Evolutionary conservation across 805 yeast genomes (phyloP).

Genomic region (Wickerhamiella brachini): DNA sequence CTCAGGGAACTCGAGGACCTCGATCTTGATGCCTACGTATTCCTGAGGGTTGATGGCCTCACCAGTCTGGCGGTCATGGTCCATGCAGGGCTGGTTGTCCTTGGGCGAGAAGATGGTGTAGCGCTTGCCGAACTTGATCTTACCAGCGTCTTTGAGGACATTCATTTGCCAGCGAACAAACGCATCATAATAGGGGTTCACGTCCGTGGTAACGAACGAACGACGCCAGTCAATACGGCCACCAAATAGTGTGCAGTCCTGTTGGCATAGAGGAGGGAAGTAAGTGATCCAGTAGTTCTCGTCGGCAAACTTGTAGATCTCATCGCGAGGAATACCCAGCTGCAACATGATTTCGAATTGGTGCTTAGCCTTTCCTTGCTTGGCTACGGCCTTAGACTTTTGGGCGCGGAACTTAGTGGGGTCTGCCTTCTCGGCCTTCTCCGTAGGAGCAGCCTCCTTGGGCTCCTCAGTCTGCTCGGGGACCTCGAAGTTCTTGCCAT

Average conservation of each 20-base stretch:
- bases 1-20: conserved; percentile 22
- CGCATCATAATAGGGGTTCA: conserved; percentile 87
- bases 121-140: conserved; percentile 95
- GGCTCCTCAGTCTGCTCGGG: conserved; percentile 26
- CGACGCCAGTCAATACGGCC: conserved; percentile 98
- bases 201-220: conserved; percentile 87
- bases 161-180: conserved; percentile 96
- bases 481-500: conserved; percentile 60
- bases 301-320: conserved; percentile 78
- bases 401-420: conserved; percentile 83
- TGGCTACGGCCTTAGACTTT: conserved; percentile 87
- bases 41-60: conserved; percentile 97
- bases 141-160: conserved; percentile 67
- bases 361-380: conserved; percentile 84
- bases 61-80: conserved; percentile 93
- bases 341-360: conserved; percentile 96
- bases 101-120: conserved; percentile 93
- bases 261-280: conserved; percentile 83
- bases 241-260: conserved; percentile 70
- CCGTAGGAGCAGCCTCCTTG: conserved; percentile 15
- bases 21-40: conserved; percentile 82
- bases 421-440: conserved; percentile 43
- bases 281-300: conserved; percentile 79
- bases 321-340: conserved; percentile 73
- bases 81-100: conserved; percentile 99